phyloP scores from a whole-genome alignment of 768 basidiomycete species.

The Phylloporus sp. region DNA sequence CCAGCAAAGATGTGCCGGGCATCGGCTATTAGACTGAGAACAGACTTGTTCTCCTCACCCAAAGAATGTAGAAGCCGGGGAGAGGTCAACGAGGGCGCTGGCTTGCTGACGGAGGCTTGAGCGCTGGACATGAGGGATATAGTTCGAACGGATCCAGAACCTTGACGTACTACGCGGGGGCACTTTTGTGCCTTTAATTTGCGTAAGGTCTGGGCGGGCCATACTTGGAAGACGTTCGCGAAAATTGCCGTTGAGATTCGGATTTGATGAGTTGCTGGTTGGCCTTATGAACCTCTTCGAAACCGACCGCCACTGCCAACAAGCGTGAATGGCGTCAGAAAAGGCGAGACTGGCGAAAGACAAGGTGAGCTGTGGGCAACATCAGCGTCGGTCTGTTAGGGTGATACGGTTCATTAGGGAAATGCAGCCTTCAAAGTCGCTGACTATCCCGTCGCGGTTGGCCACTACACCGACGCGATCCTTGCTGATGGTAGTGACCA shows the following conservation, averaged over 20 bases:
- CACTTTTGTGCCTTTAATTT: constrained; percentile 10
- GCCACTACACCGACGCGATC: constrained; percentile 82
- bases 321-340: constrained; percentile 31
- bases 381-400: not conserved
- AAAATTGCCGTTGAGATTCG: not conserved
- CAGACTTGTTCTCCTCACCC: constrained; percentile 64
- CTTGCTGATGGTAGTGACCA: constrained; percentile 64
- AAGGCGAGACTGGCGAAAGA: constrained; percentile 34
- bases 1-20: constrained; percentile 76
- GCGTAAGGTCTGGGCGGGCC: no score
- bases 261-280: not conserved
- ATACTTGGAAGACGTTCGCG: constrained; percentile 1
- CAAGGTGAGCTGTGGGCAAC: constrained; percentile 13
- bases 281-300: not conserved
- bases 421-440: constrained; percentile 82
- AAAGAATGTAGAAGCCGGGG: constrained; percentile 65
- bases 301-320: constrained; percentile 4
- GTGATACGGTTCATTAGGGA: constrained; percentile 51
- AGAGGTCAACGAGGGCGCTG: constrained; percentile 42
- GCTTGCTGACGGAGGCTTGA: constrained; percentile 57
- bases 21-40: constrained; percentile 73
- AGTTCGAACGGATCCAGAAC: not conserved
- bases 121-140: constrained; percentile 10
- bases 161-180: constrained; percentile 30
- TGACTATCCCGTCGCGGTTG: constrained; percentile 75